A percentile compares a stretch with the other conserved stretches of the same genome.
Evolutionary conservation across 129 eudicot genomes (phyloP).

Genomic region (Saussurea involucrata): DNA sequence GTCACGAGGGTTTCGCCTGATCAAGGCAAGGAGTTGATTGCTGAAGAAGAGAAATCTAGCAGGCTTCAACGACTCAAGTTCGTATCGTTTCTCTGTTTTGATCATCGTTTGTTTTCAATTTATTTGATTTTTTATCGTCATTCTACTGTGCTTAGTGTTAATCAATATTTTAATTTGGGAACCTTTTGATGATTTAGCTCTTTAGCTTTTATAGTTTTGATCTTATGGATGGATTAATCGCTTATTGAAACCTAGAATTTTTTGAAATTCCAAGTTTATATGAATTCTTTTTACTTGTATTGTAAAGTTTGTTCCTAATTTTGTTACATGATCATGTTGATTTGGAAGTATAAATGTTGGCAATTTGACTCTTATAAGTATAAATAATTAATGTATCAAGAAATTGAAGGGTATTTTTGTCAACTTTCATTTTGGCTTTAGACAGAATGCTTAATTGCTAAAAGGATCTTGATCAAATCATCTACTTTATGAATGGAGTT

Average conservation of each 20-base stretch:
- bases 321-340: background rate
- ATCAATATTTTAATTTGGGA: background rate
- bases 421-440: background rate
- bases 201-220: background rate
- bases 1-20: constrained; percentile 56
- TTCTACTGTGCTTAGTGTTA: background rate
- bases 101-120: constrained; percentile 4
- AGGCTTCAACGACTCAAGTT: constrained; percentile 73
- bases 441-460: background rate
- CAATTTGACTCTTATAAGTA: background rate
- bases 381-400: background rate
- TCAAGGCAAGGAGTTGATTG: constrained; percentile 67
- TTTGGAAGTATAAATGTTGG: background rate
- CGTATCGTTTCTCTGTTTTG: constrained; percentile 12
- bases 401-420: background rate
- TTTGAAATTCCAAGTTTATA: background rate
- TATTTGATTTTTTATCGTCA: background rate
- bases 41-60: constrained; percentile 67
- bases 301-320: background rate
- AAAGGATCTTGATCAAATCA: background rate
- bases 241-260: background rate
- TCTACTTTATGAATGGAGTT: background rate
- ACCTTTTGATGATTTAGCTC: background rate
- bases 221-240: background rate
- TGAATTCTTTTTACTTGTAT: background rate